phyloP scores from a whole-genome alignment of 2,329 filamentous ascomycete species.

The Beauveria scarabaeidicola region DNA sequence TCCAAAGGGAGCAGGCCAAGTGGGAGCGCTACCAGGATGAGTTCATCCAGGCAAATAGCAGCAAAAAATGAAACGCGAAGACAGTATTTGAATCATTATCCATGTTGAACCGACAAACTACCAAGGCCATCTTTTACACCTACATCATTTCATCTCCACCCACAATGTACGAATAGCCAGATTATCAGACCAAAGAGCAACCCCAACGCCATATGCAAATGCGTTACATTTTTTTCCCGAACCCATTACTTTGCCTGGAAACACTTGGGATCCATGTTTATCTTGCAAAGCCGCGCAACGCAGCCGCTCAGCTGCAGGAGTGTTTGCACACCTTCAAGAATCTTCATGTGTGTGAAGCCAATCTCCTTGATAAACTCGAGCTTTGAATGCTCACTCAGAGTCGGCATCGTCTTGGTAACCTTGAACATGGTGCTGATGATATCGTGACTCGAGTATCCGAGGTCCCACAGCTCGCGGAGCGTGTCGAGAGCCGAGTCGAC shows the following conservation, averaged over 20 bases:
- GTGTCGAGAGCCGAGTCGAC: constrained; percentile 80
- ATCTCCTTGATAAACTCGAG: constrained; percentile 98
- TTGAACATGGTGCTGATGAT: constrained; percentile 99
- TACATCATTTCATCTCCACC: not conserved
- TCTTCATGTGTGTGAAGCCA: constrained; percentile 98
- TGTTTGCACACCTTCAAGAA: constrained; percentile 94
- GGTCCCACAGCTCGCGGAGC: constrained; percentile 82
- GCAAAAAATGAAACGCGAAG: constrained; percentile 13
- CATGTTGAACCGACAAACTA: not conserved
- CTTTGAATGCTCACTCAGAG: constrained; percentile 87
- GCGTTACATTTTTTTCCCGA: constrained; percentile 13
- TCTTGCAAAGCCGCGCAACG: constrained; percentile 79
- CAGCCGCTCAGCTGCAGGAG: constrained; percentile 90
- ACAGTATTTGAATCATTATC: not conserved
- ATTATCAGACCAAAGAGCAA: constrained; percentile 13
- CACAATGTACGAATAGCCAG: constrained; percentile 8
- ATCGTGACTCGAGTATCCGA: constrained; percentile 97
- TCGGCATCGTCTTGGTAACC: constrained; percentile 92
- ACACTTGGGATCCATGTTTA: constrained; percentile 89
- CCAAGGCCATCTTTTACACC: not conserved
- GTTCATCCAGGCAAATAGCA: constrained; percentile 22
- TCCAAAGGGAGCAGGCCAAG: constrained; percentile 55
- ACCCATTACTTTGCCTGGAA: constrained; percentile 45
- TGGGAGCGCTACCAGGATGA: constrained; percentile 62
- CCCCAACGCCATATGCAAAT: constrained; percentile 25